Conservation (phyloP, 345 rosid genomes). For the Raphanus sativus region DNA sequence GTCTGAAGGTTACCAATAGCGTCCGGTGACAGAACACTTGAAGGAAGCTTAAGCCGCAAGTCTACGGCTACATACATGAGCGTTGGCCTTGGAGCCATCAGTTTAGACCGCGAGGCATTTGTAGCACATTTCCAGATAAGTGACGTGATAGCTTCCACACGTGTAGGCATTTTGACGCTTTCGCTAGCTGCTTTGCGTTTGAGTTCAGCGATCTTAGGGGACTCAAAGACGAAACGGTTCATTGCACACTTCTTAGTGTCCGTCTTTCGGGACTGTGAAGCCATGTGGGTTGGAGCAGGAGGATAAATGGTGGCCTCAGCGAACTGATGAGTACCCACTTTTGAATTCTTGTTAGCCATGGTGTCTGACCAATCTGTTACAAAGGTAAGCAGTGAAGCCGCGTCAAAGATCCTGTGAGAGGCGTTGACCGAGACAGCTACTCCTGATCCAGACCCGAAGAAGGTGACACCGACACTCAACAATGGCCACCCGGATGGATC, state of each 20-base stretch:
- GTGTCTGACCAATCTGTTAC: neutral
- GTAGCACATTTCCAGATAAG: neutral
- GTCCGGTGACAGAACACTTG: neutral
- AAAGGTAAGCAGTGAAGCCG: neutral
- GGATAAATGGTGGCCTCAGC: constrained; percentile 16
- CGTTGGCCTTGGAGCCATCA: neutral
- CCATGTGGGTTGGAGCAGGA: neutral
- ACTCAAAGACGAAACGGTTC: neutral
- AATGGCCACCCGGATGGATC: neutral
- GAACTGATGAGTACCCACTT: neutral
- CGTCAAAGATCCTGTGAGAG: neutral
- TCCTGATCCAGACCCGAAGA: neutral
- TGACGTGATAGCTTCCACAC: constrained; percentile 6
- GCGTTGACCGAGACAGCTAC: neutral
- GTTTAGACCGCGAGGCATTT: neutral
- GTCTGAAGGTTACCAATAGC: neutral
- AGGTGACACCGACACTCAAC: neutral
- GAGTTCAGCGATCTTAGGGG: neutral
- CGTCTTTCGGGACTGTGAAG: neutral
- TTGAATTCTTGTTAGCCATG: neutral
- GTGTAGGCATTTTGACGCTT: neutral
- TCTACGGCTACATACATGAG: neutral
- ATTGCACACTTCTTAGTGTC: neutral
- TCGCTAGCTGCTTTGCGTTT: constrained; percentile 4
- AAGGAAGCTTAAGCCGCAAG: neutral